Conservation (phyloP, 2,329 filamentous ascomycete genomes). For the Colletotrichum magnum region DNA sequence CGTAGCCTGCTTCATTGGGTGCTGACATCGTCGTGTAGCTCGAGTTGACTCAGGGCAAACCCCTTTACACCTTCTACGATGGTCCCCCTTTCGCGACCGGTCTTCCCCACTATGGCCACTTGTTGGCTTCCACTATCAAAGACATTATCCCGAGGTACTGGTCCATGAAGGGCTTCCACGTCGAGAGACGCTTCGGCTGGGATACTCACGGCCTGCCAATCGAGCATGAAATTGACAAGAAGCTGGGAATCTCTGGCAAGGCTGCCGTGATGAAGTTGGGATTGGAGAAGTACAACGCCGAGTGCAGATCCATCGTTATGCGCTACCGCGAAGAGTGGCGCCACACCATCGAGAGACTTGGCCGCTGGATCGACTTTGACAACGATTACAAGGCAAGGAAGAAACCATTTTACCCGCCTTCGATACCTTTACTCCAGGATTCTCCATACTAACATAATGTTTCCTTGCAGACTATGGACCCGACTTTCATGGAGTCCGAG, state of each 20-base stretch:
- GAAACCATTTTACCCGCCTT: not conserved
- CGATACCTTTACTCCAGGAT: conserved; percentile 6
- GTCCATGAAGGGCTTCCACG: conserved; percentile 96
- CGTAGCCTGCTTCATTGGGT: not conserved
- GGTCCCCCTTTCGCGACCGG: conserved; percentile 85
- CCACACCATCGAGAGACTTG: conserved; percentile 86
- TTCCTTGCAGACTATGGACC: conserved; percentile 80
- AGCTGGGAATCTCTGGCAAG: conserved; percentile 88
- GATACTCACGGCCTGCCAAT: conserved; percentile 95
- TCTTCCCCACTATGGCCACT: conserved; percentile 76
- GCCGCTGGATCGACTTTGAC: conserved; percentile 98
- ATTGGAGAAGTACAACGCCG: conserved; percentile 89
- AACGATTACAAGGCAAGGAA: conserved; percentile 87
- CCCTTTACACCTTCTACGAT: conserved; percentile 96
- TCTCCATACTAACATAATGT: conserved; percentile 48
- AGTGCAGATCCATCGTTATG: conserved; percentile 95
- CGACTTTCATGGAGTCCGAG: conserved; percentile 93
- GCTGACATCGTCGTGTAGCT: conserved; percentile 55
- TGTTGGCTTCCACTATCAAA: conserved; percentile 94
- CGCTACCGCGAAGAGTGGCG: conserved; percentile 90
- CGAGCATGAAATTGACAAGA: conserved; percentile 98
- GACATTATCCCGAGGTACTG: conserved; percentile 97
- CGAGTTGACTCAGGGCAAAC: conserved; percentile 85
- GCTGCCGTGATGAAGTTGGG: conserved; percentile 90
- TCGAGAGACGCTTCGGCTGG: conserved; percentile 95